These are phyloP conservation scores for Madurella mycetomatis DNA, from an alignment of 2,329 filamentous ascomycete species.

Conservation along the genomic window DNA sequence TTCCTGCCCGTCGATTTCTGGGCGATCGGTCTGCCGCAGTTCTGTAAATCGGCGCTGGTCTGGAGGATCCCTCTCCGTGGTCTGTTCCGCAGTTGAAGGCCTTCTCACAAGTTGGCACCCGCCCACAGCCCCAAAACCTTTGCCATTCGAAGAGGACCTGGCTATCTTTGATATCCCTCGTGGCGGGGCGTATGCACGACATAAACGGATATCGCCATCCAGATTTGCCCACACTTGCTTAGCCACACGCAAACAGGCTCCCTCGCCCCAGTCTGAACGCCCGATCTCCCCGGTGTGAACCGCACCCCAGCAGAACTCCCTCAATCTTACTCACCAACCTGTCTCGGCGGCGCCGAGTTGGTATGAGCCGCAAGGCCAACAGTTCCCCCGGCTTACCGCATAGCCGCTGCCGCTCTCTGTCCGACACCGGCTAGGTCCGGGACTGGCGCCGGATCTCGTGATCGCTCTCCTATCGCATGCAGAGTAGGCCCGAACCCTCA, in stretches of 20 bases:
- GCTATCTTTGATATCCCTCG: too few relatives aligned
- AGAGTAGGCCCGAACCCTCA: not conserved
- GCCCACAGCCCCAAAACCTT: not conserved
- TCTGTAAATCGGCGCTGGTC: not conserved
- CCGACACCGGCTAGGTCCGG: not conserved
- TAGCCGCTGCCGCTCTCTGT: not conserved
- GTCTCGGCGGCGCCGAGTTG: not conserved
- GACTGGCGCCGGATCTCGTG: not conserved
- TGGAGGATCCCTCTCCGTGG: not conserved
- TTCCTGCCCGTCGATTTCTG: not conserved
- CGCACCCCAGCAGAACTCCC: not conserved
- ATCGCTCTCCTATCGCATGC: constrained; percentile 8
- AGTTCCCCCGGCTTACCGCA: not conserved
- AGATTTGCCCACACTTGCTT: not conserved
- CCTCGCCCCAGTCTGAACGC: not conserved
- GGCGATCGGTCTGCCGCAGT: not conserved
- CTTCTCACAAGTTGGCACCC: not conserved
- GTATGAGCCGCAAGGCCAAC: constrained; percentile 4
- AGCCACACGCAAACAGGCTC: not conserved
- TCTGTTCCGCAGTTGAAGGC: not conserved
- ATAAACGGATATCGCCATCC: not conserved
- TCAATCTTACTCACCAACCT: constrained; percentile 6
- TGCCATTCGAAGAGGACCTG: too few relatives aligned
- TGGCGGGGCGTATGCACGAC: constrained; percentile 7
- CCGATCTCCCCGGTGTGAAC: not conserved